Evolutionary conservation across 495 filamentous ascomycete genomes (phyloP).

Genomic region (Aspergillus leporis): DNA sequence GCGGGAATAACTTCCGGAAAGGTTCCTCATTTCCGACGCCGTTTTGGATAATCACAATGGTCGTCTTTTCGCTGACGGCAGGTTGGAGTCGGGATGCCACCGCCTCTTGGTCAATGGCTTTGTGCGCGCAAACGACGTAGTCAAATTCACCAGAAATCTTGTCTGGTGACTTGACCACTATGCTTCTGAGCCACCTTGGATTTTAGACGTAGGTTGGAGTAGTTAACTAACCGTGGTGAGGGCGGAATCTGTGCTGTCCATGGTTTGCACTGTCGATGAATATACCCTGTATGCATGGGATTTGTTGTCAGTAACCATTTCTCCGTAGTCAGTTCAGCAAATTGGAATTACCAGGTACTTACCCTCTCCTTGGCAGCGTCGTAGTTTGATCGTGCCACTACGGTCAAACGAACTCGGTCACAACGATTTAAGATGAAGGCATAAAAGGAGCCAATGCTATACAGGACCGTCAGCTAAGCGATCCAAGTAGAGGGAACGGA

Average conservation of each 20-base stretch:
- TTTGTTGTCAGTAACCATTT: neutral
- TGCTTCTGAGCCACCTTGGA: neutral
- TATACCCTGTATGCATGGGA: slow-evolving; percentile 35
- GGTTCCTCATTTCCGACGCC: slow-evolving; percentile 68
- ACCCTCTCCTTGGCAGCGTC: slow-evolving; percentile 45
- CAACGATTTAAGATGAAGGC: slow-evolving; percentile 46
- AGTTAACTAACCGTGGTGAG: slow-evolving; percentile 35
- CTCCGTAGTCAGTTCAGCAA: no score
- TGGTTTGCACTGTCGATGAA: slow-evolving; percentile 48
- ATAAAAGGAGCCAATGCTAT: slow-evolving; percentile 48
- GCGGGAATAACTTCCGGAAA: slow-evolving; percentile 57
- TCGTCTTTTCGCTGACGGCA: slow-evolving; percentile 34
- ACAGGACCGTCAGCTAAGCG: slow-evolving; percentile 1
- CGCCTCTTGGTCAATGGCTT: slow-evolving; percentile 47
- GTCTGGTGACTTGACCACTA: slow-evolving; percentile 44
- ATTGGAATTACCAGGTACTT: neutral
- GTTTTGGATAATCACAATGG: slow-evolving; percentile 69
- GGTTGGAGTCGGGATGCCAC: slow-evolving; percentile 38
- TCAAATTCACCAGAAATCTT: slow-evolving; percentile 39
- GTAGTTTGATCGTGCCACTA: slow-evolving; percentile 56
- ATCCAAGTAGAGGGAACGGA: neutral
- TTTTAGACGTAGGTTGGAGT: neutral
- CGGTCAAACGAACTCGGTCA: slow-evolving; percentile 44
- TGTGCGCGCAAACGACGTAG: slow-evolving; percentile 52
- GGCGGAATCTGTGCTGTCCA: slow-evolving; percentile 43